Evolutionary conservation across 2,329 filamentous ascomycete genomes (phyloP).

Genomic region (Pseudodiploospora longispora): DNA sequence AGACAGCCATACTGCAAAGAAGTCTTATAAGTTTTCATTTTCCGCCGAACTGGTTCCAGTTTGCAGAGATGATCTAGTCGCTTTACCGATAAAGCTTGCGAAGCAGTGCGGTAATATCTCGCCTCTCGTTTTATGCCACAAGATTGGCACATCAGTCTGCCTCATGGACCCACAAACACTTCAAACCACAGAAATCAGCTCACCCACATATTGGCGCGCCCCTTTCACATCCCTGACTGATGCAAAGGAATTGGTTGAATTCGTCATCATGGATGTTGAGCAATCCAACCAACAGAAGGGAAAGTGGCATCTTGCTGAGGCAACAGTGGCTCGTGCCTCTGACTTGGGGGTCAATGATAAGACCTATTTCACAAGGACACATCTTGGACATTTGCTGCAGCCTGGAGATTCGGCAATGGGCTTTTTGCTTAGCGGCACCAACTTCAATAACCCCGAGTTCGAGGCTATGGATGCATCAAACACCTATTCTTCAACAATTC

Average conservation of each 20-base stretch:
- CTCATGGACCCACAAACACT: slow-evolving; percentile 85
- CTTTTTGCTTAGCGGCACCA: slow-evolving; percentile 82
- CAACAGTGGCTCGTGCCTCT: slow-evolving; percentile 75
- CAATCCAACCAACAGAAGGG: slow-evolving; percentile 66
- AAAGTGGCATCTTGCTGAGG: slow-evolving; percentile 77
- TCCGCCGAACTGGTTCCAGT: slow-evolving; percentile 86
- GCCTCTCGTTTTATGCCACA: slow-evolving; percentile 77
- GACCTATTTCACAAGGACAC: slow-evolving; percentile 84
- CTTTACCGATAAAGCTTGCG: slow-evolving; percentile 80
- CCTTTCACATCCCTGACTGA: slow-evolving; percentile 82
- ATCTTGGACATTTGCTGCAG: slow-evolving; percentile 77
- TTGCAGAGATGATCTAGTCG: slow-evolving; percentile 96
- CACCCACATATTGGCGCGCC: slow-evolving; percentile 79
- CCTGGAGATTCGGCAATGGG: slow-evolving; percentile 89
- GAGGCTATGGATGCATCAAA: slow-evolving; percentile 74
- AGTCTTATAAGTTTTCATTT: slow-evolving; percentile 91
- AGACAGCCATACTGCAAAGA: slow-evolving; percentile 83
- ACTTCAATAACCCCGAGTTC: slow-evolving; percentile 84
- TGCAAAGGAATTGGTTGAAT: slow-evolving; percentile 78
- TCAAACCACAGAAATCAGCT: slow-evolving; percentile 78
- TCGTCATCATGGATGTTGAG: slow-evolving; percentile 92
- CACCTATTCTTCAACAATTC: slow-evolving; percentile 69
- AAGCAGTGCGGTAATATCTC: slow-evolving; percentile 82
- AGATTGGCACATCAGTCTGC: slow-evolving; percentile 83
- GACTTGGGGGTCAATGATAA: slow-evolving; percentile 82